Base-by-base conservation (phyloP, 2,329 filamentous ascomycete genomes). In the Scytalidium sp. region DNA sequence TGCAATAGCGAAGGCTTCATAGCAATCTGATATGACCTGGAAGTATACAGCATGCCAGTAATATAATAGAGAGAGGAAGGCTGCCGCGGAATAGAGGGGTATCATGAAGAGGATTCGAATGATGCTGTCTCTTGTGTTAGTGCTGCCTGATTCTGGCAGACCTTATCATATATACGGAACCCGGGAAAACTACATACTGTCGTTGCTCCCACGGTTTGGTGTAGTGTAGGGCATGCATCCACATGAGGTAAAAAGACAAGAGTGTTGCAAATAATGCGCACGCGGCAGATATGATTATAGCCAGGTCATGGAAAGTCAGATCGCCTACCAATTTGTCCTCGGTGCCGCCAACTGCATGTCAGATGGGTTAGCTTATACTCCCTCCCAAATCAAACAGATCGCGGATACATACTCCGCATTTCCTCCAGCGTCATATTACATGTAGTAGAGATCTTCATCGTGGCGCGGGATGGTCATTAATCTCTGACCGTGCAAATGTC, bases 51-150 rank as follows among this genome's bases (percentile, higher is more conserved):
- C 83, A 61, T 91, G 80, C 65, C 78, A 81, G 73, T 94, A 93
- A 71, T 80, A 91, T 57, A 79, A 75, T 59, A 90, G 82, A 52
- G 84, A 84, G 32, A 93, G 76, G 64, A 88, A 88, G 27, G 87
- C 84, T 19, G 90, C 84, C 36, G 84, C 74, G 45, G 86, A 78
- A 67, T 95, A 95, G 53, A 95, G 76, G 36, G 90, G 90, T 45
- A 95, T 81, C 88, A 95, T 93, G 66, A 92, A 85, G 21, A 96
- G 78, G 57, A 96, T 93, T 44, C 90, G 88, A 60, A 95, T 92
- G 61, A 94, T 91, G 64, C 84, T 89, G 58, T 43, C 43, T 29
- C 44, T 8, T 17, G 9, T 6, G 51, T 59, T 47, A 60, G 40
- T 39, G 6, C n/a, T n/a, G n/a, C n/a, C n/a, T n/a, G 20, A 19